These are phyloP conservation scores for Populus hybrid DNA, from an alignment of 441 rosid genomes.

Conservation along the genomic window DNA sequence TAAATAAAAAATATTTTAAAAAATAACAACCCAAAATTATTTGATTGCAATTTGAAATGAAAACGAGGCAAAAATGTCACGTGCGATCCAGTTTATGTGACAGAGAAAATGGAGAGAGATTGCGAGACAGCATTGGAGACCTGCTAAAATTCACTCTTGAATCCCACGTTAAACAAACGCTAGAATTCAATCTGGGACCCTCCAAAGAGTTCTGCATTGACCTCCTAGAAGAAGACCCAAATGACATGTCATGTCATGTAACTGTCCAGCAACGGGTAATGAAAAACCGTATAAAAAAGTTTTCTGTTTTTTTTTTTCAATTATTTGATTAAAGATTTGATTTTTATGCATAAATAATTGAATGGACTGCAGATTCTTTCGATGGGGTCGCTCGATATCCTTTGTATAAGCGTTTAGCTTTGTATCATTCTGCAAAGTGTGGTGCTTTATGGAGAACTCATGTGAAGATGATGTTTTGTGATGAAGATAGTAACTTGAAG, in stretches of 20 bases:
- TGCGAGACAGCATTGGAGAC: constrained; percentile 39
- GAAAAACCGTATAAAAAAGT: background rate
- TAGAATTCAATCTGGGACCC: constrained; percentile 38
- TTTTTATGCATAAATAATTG: background rate
- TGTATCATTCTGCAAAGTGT: constrained; percentile 39
- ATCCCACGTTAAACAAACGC: constrained; percentile 32
- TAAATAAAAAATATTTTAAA: too few relatives aligned
- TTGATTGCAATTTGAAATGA: too few relatives aligned
- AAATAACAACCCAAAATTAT: too few relatives aligned
- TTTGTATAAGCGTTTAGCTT: constrained; percentile 47
- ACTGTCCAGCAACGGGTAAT: background rate
- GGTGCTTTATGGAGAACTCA: constrained; percentile 27
- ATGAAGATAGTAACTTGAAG: constrained; percentile 31
- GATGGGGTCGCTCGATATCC: constrained; percentile 52
- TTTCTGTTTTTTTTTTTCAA: background rate
- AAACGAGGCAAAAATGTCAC: too few relatives aligned
- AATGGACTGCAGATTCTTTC: constrained; percentile 14
- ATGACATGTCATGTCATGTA: background rate
- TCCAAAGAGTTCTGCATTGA: constrained; percentile 50
- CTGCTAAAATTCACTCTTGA: constrained; percentile 49
- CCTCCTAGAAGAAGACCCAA: constrained; percentile 14
- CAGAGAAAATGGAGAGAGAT: background rate
- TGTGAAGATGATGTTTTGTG: constrained; percentile 20
- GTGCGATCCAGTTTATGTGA: too few relatives aligned
- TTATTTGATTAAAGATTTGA: background rate